Base-by-base conservation (phyloP, 352 stramenopile species). In the Pythium volutum region DNA sequence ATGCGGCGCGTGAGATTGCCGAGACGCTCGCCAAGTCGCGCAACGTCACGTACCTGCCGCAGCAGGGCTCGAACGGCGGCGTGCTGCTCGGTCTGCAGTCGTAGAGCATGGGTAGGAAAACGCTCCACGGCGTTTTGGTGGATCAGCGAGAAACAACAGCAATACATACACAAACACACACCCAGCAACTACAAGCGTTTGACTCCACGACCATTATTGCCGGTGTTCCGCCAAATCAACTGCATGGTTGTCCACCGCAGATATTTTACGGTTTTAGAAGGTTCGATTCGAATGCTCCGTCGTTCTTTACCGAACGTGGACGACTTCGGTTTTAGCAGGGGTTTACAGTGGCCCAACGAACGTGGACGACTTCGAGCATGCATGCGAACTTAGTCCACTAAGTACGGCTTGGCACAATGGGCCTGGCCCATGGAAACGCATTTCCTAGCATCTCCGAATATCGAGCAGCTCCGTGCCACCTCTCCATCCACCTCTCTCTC, bases 1-100 rank as follows among this genome's bases (percentile, higher is more conserved):
- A 99, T 75, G 98, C 98, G 15, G 98, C 98, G n/a, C 98, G 98
- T 66, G 97, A 99, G 75, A 99, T 99, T 73, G 98, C 98, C 6
- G 89, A 93, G 76, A 99, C 97, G 39, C 84, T 99, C 29, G 93
- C 97, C 50, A 94, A 91, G 74, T 97, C 92, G 54, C 92, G 96
- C 67, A 99, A 99, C 77, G 88, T 99, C 55, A 98, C 96, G 52
- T 99, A 99, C 85, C 80, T 99, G 60, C 98, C 98, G 36, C 90
- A 93, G 58, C 83, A 96, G 67, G 76, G 81, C 56, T 73, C 79
- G 71, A 97, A 89, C 69, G 84, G 84, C 49, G 86, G 86, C 33
- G 84, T 95, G 71, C 73, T 95, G 51, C 75, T 95, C 20, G 86
- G 86, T n/a, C 72, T 93, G 55, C 83, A 92, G 79, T 87, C 48